Conservation (phyloP, 768 basidiomycete genomes). For the Punctularia strigosozonata region DNA sequence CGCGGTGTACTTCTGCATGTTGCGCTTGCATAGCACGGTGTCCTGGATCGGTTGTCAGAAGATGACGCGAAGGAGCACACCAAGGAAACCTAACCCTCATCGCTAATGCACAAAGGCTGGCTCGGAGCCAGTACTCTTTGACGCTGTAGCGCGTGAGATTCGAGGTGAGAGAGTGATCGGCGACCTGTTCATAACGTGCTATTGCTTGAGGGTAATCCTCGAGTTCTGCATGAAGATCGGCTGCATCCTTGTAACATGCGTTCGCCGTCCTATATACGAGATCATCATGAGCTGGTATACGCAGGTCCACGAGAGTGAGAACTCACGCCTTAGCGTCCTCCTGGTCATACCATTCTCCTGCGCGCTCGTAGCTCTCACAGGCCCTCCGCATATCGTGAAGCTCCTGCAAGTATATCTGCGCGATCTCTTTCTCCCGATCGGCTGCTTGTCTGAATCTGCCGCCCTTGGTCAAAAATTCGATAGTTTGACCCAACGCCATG, state of each 20-base stretch:
- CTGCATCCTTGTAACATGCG: conserved; percentile 91
- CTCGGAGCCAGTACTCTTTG: conserved; percentile 92
- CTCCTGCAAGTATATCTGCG: conserved; percentile 83
- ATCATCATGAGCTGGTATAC: neutral
- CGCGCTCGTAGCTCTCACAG: conserved; percentile 83
- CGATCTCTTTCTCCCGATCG: conserved; percentile 96
- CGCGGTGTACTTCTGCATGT: conserved; percentile 63
- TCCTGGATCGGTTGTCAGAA: conserved; percentile 48
- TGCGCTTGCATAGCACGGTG: conserved; percentile 69
- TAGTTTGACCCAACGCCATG: conserved; percentile 74
- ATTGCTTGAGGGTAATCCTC: conserved; percentile 82
- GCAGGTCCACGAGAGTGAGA: neutral
- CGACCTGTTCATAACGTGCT: conserved; percentile 82
- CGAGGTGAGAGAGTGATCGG: conserved; percentile 67
- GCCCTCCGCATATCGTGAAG: conserved; percentile 70
- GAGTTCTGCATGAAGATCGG: conserved; percentile 85
- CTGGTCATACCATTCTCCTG: conserved; percentile 95
- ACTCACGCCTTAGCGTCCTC: conserved; percentile 94
- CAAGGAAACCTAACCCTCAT: conserved; percentile 50
- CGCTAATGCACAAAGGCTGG: conserved; percentile 81
- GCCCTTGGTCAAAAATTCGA: conserved; percentile 66
- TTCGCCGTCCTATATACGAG: conserved; percentile 72
- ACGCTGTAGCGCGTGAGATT: conserved; percentile 95
- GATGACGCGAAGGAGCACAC: neutral
- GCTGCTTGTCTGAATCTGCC: conserved; percentile 97